A percentile compares a stretch with the other conserved stretches of the same genome.
phyloP scores from a whole-genome alignment of 345 rosid species.

The Pistacia vera region DNA sequence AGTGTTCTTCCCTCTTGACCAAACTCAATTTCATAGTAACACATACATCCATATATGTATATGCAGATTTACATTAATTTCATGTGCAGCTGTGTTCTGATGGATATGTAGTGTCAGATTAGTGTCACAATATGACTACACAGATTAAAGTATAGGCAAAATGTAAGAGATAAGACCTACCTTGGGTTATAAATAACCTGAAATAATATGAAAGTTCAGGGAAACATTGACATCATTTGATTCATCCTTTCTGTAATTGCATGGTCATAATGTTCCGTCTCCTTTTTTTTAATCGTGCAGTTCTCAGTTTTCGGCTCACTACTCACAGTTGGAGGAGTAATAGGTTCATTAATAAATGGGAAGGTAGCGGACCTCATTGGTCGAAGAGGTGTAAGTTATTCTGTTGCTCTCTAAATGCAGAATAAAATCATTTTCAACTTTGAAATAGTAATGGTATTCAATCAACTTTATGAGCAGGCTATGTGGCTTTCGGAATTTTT shows the following conservation, averaged over 20 bases:
- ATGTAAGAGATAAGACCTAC: neutral
- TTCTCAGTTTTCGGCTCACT: slow-evolving; percentile 44
- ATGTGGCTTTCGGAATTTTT: slow-evolving; percentile 59
- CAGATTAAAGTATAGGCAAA: too few relatives aligned
- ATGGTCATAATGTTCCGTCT: neutral
- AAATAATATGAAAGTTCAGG: neutral
- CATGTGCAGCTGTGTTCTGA: too few relatives aligned
- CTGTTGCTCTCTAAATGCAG: neutral
- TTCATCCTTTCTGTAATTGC: too few relatives aligned
- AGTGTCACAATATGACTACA: too few relatives aligned
- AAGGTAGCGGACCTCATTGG: slow-evolving; percentile 40
- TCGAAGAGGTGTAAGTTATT: slow-evolving; percentile 35
- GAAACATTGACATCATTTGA: neutral
- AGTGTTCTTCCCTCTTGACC: neutral
- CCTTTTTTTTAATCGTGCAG: slow-evolving; percentile 17
- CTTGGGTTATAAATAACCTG: neutral
- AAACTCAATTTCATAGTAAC: neutral
- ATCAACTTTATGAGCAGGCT: slow-evolving; percentile 36
- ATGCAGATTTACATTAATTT: too few relatives aligned
- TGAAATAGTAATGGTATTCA: neutral
- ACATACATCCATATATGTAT: neutral
- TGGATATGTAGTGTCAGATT: too few relatives aligned
- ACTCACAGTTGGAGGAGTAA: slow-evolving; percentile 36
- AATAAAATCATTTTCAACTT: neutral
- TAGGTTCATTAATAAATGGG: slow-evolving; percentile 36